Percentiles rank a stretch among this genome's conserved stretches.
Evolutionary conservation across 192 early-diverging fungal species (phyloP).

Genomic region (Rhizophagus prolifer): DNA sequence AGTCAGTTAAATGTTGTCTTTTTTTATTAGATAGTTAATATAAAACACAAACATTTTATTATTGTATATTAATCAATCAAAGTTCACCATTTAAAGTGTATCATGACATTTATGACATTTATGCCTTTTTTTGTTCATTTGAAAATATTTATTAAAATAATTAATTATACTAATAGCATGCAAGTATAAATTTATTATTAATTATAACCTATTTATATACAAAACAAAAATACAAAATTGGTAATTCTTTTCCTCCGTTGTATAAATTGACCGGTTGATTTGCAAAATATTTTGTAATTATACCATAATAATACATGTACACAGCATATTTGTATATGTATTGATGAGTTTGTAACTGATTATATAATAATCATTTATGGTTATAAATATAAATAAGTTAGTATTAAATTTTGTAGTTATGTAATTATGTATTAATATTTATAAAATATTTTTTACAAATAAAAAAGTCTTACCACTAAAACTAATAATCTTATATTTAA

Average conservation of each 20-base stretch:
- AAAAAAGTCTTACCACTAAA: too few species aligned
- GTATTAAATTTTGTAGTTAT: too few species aligned
- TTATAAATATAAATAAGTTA: too few species aligned
- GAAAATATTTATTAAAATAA: neutral
- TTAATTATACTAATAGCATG: neutral
- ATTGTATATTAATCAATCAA: neutral
- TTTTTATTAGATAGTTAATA: neutral
- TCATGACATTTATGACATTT: too few species aligned
- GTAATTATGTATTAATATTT: neutral
- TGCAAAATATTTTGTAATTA: too few species aligned
- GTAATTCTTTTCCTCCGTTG: too few species aligned
- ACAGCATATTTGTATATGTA: too few species aligned
- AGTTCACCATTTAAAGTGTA: neutral
- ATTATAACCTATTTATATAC: neutral
- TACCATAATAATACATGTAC: too few species aligned
- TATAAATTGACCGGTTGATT: too few species aligned
- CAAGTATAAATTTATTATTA: neutral
- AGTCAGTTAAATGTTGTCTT: neutral
- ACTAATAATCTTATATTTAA: neutral
- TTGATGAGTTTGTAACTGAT: too few species aligned
- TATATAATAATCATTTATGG: too few species aligned
- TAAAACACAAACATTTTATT: neutral
- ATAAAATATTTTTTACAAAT: neutral
- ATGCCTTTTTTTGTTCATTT: neutral
- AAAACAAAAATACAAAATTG: too few species aligned